A percentile compares a stretch with the other conserved stretches of the same genome.
Evolutionary conservation across 225 moss, liverwort and hornwort species (phyloP).

Genomic region (Pseudoscleropodium purum): DNA sequence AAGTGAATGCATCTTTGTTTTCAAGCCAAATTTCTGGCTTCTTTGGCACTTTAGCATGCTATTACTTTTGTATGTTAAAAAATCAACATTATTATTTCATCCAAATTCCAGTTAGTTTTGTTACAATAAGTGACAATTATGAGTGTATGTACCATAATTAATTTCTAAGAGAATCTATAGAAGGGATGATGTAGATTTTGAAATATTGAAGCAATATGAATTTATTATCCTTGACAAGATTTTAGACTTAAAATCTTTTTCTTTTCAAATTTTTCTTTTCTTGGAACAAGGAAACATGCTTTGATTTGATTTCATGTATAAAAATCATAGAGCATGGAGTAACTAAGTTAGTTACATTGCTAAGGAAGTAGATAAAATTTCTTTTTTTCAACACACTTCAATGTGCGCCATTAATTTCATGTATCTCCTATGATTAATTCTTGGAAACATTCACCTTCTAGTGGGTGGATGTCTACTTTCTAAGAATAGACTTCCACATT

Average conservation of each 20-base stretch:
- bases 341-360: neutral
- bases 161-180: neutral
- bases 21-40: neutral
- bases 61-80: neutral
- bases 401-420: neutral
- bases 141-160: neutral
- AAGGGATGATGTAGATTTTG: neutral
- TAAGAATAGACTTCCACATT: accelerated
- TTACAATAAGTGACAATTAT: neutral
- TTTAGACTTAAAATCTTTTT: neutral
- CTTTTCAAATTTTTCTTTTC: neutral
- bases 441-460: neutral
- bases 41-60: neutral
- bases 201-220: neutral
- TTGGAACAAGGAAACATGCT: neutral
- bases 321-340: neutral
- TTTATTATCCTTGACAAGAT: neutral
- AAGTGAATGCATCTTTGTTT: neutral
- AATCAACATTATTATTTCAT: neutral
- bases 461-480: neutral
- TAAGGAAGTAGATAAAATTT: neutral
- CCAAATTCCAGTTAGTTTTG: neutral
- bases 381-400: neutral
- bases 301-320: neutral
- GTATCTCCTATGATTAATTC: neutral